phyloP scores from a whole-genome alignment of 306 rosid genomes.

The Rosa rugosa region DNA sequence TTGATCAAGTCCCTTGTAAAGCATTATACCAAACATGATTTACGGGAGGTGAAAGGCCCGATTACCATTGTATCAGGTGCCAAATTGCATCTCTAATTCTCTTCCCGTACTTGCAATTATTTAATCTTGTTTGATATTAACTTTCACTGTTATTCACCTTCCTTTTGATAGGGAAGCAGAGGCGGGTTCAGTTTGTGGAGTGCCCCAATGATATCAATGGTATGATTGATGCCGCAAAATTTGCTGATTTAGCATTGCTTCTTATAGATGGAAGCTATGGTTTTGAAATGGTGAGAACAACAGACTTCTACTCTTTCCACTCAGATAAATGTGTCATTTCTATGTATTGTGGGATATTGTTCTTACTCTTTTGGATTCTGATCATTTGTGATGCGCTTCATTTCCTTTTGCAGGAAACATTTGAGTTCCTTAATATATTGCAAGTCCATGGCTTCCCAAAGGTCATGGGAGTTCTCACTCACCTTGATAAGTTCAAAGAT shows the following conservation, averaged over 20 bases:
- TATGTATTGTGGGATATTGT: too few species aligned
- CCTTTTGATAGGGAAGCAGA: conserved; percentile 65
- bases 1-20: conserved; percentile 72
- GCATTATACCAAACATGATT: conserved; percentile 86
- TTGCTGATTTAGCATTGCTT: conserved; percentile 89
- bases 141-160: too few species aligned
- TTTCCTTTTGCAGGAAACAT: conserved; percentile 47
- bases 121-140: too few species aligned
- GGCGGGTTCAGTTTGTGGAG: conserved; percentile 90
- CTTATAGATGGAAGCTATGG: conserved; percentile 94
- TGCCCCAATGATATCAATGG: conserved; percentile 92
- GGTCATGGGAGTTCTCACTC: conserved; percentile 98
- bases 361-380: too few species aligned
- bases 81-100: not conserved
- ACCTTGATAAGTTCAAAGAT: conserved; percentile 86
- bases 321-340: too few species aligned
- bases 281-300: conserved; percentile 54
- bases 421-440: conserved; percentile 91
- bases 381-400: too few species aligned
- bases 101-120: too few species aligned
- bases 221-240: conserved; percentile 94
- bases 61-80: conserved; percentile 87
- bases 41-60: conserved; percentile 86
- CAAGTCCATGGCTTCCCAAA: conserved; percentile 93
- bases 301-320: too few species aligned